Evolutionary conservation across 306 rosid species (phyloP).

Genomic region (Luffa acutangula): DNA sequence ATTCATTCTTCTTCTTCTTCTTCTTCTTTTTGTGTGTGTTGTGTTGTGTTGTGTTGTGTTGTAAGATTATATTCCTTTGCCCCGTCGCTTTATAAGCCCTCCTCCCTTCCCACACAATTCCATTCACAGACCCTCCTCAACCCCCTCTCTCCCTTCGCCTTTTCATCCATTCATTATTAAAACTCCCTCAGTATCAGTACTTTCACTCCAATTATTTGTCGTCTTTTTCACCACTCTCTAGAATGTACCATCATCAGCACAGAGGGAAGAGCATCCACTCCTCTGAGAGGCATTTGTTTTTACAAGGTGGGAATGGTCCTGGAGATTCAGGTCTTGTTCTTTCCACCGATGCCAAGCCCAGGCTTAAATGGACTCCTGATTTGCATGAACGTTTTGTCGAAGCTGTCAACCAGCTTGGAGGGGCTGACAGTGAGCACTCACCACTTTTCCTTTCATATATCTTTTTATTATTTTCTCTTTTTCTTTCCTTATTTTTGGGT

Average conservation of each 20-base stretch:
- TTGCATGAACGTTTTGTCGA: constrained; percentile 77
- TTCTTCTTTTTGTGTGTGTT: not conserved
- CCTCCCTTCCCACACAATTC: not conserved
- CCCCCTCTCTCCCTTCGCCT: not conserved
- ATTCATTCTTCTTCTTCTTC: too few species aligned
- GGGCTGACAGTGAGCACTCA: constrained; percentile 63
- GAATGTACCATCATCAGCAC: constrained; percentile 42
- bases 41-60: not conserved
- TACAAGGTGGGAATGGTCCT: constrained; percentile 53
- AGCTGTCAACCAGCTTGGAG: constrained; percentile 81
- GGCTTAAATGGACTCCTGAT: constrained; percentile 85
- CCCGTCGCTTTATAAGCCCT: not conserved
- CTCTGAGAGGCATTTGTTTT: constrained; percentile 48
- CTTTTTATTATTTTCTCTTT: not conserved
- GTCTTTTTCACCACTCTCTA: not conserved
- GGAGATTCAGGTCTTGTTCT: constrained; percentile 75
- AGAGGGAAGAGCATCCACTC: constrained; percentile 41
- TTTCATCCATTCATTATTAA: not conserved
- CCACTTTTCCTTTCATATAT: too few species aligned
- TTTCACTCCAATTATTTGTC: too few species aligned
- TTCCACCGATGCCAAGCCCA: constrained; percentile 83
- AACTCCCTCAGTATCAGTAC: not conserved
- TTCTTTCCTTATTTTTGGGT: not conserved
- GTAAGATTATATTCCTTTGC: not conserved
- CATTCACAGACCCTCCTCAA: not conserved